phyloP scores from a whole-genome alignment of 2,329 filamentous ascomycete genomes.

The Aspergillus bombycis region DNA sequence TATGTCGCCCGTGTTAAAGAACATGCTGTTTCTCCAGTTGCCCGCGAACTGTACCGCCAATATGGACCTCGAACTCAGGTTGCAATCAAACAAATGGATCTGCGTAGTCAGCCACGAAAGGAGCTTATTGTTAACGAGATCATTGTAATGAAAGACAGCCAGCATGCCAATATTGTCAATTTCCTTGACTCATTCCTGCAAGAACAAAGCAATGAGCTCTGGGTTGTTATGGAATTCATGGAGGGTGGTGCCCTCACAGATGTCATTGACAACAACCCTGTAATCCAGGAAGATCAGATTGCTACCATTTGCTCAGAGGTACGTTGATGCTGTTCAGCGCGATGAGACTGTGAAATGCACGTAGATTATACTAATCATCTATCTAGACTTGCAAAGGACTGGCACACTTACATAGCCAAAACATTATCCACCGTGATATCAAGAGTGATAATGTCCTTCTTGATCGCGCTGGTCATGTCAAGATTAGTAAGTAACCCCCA shows the following conservation, averaged over 20 bases:
- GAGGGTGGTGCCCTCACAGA: constrained; percentile 96
- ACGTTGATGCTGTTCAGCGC: constrained; percentile 36
- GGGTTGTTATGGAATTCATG: constrained; percentile 99
- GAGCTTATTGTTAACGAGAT: constrained; percentile 99
- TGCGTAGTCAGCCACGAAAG: constrained; percentile 94
- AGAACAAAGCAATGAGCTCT: constrained; percentile 93
- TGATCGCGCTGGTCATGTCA: constrained; percentile 92
- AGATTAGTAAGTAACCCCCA: constrained; percentile 77
- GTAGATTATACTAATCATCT: constrained; percentile 19
- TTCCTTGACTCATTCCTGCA: constrained; percentile 96
- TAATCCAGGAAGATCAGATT: constrained; percentile 95
- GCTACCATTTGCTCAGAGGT: constrained; percentile 97
- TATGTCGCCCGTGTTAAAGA: constrained; percentile 97
- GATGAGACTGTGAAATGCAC: background rate
- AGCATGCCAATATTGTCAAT: constrained; percentile 98
- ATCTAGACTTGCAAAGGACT: constrained; percentile 88
- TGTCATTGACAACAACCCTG: constrained; percentile 96
- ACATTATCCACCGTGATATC: constrained; percentile 98
- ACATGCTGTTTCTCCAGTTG: constrained; percentile 76
- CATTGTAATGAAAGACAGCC: constrained; percentile 99
- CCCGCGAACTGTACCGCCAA: constrained; percentile 74
- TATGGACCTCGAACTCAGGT: constrained; percentile 85
- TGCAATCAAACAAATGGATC: constrained; percentile 99
- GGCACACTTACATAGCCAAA: constrained; percentile 91
- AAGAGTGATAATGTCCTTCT: constrained; percentile 98